phyloP scores from a whole-genome alignment of 441 rosid genomes.

The Gossypium aridum region DNA sequence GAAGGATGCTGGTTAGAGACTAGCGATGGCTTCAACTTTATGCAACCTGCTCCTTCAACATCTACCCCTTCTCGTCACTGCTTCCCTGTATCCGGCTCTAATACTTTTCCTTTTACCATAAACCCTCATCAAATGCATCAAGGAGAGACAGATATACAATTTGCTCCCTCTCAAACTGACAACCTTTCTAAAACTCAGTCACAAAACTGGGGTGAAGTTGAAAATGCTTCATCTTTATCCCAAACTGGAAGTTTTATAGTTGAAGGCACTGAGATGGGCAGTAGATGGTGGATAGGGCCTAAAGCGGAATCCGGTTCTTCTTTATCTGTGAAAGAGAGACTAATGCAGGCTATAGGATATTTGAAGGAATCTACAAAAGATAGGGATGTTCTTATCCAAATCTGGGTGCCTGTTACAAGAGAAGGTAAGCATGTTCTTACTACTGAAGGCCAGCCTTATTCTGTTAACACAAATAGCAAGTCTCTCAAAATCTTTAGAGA shows the following conservation, averaged over 20 bases:
- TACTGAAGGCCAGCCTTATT: slow-evolving; percentile 70
- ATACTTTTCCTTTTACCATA: slow-evolving; percentile 19
- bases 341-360: slow-evolving; percentile 42
- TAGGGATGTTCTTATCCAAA: slow-evolving; percentile 61
- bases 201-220: slow-evolving; percentile 23
- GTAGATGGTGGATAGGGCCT: slow-evolving; percentile 62
- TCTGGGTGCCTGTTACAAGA: slow-evolving; percentile 76
- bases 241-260: slow-evolving; percentile 28
- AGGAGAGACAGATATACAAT: slow-evolving; percentile 25
- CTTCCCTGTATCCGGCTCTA: slow-evolving; percentile 25
- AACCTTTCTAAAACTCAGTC: slow-evolving; percentile 23
- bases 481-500: slow-evolving; percentile 56
- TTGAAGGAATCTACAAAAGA: slow-evolving; percentile 48
- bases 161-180: slow-evolving; percentile 20
- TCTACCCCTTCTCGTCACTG: slow-evolving; percentile 19
- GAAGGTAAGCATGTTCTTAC: slow-evolving; percentile 69
- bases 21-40: slow-evolving; percentile 34
- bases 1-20: slow-evolving; percentile 87
- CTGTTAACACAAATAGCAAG: slow-evolving; percentile 33
- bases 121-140: slow-evolving; percentile 21
- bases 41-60: slow-evolving; percentile 29
- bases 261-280: slow-evolving; percentile 44
- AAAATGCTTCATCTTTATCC: slow-evolving; percentile 21
- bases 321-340: slow-evolving; percentile 49
- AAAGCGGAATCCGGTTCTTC: slow-evolving; percentile 23